phyloP scores from a whole-genome alignment of 257 asterid genomes.

The Scutellaria minor region DNA sequence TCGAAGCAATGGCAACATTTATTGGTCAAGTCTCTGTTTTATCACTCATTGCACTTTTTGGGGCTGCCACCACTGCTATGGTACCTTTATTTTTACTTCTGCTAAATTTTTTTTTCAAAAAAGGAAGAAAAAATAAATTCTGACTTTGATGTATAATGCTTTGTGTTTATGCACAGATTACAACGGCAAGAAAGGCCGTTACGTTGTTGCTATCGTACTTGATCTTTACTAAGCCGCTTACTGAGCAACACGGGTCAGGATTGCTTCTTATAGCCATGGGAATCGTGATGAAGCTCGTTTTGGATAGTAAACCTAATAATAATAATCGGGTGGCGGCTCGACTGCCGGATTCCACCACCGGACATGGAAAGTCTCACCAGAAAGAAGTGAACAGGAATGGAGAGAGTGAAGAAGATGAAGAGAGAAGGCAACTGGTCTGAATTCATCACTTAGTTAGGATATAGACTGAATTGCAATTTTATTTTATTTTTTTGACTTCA shows the following conservation, averaged over 20 bases:
- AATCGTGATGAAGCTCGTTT: conserved; percentile 66
- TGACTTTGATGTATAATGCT: not conserved
- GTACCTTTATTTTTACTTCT: conserved; percentile 41
- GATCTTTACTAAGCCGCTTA: conserved; percentile 80
- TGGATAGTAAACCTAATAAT: conserved; percentile 54
- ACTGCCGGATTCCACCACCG: conserved; percentile 26
- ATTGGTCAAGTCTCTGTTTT: conserved; percentile 84
- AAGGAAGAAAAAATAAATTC: not conserved
- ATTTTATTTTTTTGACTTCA: conserved; percentile 20
- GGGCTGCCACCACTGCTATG: conserved; percentile 95
- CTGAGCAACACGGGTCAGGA: conserved; percentile 78
- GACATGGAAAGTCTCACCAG: conserved; percentile 19
- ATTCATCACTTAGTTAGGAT: conserved; percentile 17
- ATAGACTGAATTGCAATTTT: not conserved
- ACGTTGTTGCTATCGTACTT: conserved; percentile 77
- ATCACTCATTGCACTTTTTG: conserved; percentile 83
- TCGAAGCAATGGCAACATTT: conserved; percentile 93
- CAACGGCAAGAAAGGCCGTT: conserved; percentile 92
- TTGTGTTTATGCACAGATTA: conserved; percentile 49
- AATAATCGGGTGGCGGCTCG: conserved; percentile 25
- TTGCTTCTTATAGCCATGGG: conserved; percentile 74
- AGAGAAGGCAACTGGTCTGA: conserved; percentile 60
- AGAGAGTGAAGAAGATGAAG: conserved; percentile 54
- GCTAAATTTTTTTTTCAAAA: not conserved
- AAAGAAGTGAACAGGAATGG: conserved; percentile 39